These are phyloP conservation scores for Taphrina deformans DNA, from an alignment of 1,139 yeast species.

Conservation along the genomic window DNA sequence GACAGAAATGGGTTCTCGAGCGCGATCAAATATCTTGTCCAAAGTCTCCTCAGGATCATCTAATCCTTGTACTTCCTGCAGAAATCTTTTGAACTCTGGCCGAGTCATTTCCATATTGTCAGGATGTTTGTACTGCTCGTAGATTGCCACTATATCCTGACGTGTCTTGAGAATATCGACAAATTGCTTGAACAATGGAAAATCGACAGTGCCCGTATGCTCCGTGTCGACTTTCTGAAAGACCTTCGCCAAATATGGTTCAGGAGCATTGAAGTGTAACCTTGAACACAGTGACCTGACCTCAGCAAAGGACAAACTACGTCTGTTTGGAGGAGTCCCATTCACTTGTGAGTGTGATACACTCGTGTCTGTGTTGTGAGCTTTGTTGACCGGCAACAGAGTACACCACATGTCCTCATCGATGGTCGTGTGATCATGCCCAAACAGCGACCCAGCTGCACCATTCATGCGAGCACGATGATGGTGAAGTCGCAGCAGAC, in stretches of 20 bases:
- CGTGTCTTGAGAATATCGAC: constrained; percentile 58
- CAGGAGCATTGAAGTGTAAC: constrained; percentile 66
- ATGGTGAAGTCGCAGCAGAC: constrained; percentile 52
- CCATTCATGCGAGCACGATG: constrained; percentile 54
- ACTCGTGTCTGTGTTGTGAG: neutral
- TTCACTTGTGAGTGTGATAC: too few relatives aligned
- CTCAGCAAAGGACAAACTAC: constrained; percentile 60
- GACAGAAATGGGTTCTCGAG: constrained; percentile 13
- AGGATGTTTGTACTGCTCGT: constrained; percentile 41
- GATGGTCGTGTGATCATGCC: neutral
- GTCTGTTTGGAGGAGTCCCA: neutral
- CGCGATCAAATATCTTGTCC: constrained; percentile 5
- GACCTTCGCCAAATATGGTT: constrained; percentile 46
- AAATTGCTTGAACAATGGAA: constrained; percentile 70
- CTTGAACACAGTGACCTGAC: constrained; percentile 64
- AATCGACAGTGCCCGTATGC: constrained; percentile 55
- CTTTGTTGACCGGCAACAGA: neutral
- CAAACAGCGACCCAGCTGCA: constrained; percentile 44
- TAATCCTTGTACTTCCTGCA: constrained; percentile 51
- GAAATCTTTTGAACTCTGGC: constrained; percentile 52
- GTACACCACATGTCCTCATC: constrained; percentile 22
- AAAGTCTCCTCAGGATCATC: neutral
- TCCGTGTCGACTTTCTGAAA: constrained; percentile 56
- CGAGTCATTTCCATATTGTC: constrained; percentile 43
- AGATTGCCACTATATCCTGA: constrained; percentile 53